phyloP scores from a whole-genome alignment of 495 filamentous ascomycete species.

The Tetracladium setigerum region DNA sequence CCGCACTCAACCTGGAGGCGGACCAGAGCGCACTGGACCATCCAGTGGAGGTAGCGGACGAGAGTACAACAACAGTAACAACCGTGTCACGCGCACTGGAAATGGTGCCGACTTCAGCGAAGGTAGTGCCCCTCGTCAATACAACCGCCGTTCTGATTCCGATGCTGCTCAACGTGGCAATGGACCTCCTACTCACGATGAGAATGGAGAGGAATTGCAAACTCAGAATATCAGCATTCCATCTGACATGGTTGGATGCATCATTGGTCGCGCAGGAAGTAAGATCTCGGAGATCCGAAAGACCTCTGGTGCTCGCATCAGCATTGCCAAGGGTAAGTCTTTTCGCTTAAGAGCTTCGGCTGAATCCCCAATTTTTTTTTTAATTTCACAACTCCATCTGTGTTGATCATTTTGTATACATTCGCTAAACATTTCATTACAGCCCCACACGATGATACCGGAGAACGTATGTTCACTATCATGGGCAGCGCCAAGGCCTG shows the following conservation, averaged over 20 bases:
- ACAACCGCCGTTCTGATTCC: constrained; percentile 68
- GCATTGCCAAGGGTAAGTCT: constrained; percentile 68
- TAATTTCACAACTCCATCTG: no score
- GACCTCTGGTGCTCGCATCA: constrained; percentile 92
- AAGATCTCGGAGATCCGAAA: constrained; percentile 99
- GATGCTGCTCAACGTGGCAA: constrained; percentile 58
- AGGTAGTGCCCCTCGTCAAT: constrained; percentile 50
- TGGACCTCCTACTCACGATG: constrained; percentile 68
- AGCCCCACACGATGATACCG: constrained; percentile 91
- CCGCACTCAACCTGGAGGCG: constrained; percentile 54
- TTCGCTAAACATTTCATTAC: constrained; percentile 13
- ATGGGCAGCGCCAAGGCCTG: constrained; percentile 88
- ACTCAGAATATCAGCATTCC: constrained; percentile 99
- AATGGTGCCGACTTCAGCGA: constrained; percentile 98
- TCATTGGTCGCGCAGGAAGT: constrained; percentile 86
- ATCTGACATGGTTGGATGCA: constrained; percentile 98
- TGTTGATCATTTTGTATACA: neutral
- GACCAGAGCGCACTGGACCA: constrained; percentile 22
- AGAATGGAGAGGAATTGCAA: constrained; percentile 95
- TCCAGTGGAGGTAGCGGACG: constrained; percentile 35
- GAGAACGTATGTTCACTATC: constrained; percentile 99
- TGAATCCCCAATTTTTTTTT: constrained; percentile 16
- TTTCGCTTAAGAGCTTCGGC: constrained; percentile 1
- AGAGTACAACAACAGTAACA: constrained; percentile 47
- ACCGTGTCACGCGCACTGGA: constrained; percentile 86